Evolutionary conservation across 192 early-diverging fungal genomes (phyloP), one percentile per base, ranked within the genome.

Genomic region (Coemansia sp.): DNA sequence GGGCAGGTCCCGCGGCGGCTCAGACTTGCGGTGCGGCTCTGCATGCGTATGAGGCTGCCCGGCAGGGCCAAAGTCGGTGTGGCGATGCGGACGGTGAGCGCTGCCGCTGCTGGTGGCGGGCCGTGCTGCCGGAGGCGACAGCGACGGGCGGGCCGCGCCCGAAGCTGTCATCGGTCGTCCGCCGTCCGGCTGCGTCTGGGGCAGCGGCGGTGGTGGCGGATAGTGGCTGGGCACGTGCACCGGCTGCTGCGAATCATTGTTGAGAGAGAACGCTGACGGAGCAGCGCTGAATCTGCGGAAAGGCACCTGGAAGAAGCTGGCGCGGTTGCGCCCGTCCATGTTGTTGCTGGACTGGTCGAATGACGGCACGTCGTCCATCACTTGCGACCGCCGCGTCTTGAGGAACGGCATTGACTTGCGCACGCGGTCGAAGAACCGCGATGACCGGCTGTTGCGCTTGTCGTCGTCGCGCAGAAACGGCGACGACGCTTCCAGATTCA

Each of bases 381-480:
- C 45, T 47, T 74, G 71, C 53, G 71, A 68, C 15, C 64, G 71
- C n/a, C 64, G 52, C 0, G 51, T 34, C 59, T 76, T 76, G 38
- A 76, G 55, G 66, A 76, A 76, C n/a, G 73, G 73, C 62, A 76
- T 64, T 16, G 73, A 76, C 38, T 76, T 76, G 55, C 73, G 73
- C 17, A 76, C 55, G 10, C 62, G 62, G 31, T 58, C 67, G 21
- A 76, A 62, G 36, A 76, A 66, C 26, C 73, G 62, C 11, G 73
- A 76, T 16, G 73, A 69, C 17, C 73, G 61, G 50, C 71, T 75
- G 31, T 53, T 38, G 11, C 72, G 57, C 52, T 53, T 62, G 31
- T 76, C 72, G 48, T 75, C 64, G 6, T 76, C 71, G 37, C 65
- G 65, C 21, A 76, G 32, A 26, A 68, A 76, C 15, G 72, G 72